A percentile compares a stretch with the other conserved stretches of the same genome.
Conservation (phyloP, 345 rosid species). For the Mercurialis annua region DNA sequence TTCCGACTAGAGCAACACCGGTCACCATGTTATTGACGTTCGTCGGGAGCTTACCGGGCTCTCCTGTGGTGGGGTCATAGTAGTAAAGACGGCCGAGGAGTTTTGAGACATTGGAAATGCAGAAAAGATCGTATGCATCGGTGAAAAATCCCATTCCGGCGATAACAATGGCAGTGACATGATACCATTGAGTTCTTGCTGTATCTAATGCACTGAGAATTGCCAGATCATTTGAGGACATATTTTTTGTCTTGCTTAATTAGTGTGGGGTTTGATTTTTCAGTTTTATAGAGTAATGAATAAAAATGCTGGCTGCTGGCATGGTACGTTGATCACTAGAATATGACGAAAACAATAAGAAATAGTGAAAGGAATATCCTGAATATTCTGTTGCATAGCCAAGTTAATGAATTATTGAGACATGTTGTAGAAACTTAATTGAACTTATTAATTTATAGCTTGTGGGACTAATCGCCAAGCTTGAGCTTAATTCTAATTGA, state of each 20-base stretch:
- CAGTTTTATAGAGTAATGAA: neutral
- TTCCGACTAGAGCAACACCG: constrained; percentile 61
- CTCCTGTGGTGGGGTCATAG: constrained; percentile 31
- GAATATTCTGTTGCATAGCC: neutral
- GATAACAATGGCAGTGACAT: constrained; percentile 53
- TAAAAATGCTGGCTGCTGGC: too few relatives aligned
- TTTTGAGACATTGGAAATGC: constrained; percentile 54
- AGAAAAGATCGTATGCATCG: constrained; percentile 74
- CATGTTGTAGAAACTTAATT: neutral
- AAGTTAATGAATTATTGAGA: too few relatives aligned
- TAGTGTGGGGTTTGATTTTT: neutral
- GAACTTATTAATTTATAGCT: neutral
- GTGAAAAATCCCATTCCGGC: constrained; percentile 86
- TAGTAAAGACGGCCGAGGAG: constrained; percentile 70
- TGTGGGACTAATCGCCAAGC: constrained; percentile 9
- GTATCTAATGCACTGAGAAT: constrained; percentile 60
- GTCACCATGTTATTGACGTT: constrained; percentile 37
- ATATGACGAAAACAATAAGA: neutral
- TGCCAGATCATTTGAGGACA: constrained; percentile 29
- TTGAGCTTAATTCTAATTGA: too few relatives aligned
- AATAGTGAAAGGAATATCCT: neutral
- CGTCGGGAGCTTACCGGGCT: constrained; percentile 43
- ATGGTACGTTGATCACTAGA: constrained; percentile 2
- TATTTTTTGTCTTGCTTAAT: neutral
- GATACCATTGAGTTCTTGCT: constrained; percentile 62